Evolutionary conservation across 176 grass and related monocot species (phyloP).

Genomic region (Avena insularis): DNA sequence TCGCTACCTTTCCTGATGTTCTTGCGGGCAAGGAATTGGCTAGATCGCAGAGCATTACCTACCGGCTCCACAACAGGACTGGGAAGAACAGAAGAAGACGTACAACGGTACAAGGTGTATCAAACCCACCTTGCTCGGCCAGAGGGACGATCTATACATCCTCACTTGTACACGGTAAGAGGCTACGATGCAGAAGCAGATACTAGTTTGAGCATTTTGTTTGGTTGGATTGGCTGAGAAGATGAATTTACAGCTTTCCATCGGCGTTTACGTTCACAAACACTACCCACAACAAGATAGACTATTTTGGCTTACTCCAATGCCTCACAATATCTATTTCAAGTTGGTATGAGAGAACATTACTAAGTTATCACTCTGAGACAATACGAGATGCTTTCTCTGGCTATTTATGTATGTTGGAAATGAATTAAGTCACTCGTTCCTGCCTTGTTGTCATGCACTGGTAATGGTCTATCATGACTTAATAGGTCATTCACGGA

Average conservation of each 20-base stretch:
- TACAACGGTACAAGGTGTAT: neutral
- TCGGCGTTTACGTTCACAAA: neutral
- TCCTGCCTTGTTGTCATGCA: neutral
- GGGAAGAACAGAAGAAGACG: too few relatives aligned
- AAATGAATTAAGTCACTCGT: neutral
- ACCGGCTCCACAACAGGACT: neutral
- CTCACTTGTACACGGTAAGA: neutral
- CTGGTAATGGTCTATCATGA: neutral
- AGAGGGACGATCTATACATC: neutral
- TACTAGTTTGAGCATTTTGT: neutral
- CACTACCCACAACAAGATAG: accelerated
- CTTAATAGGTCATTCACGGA: neutral
- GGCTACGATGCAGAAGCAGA: neutral
- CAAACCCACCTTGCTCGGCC: neutral
- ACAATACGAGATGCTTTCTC: neutral
- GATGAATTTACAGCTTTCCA: accelerated
- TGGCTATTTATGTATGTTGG: neutral
- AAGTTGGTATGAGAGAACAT: neutral
- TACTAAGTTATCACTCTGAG: neutral
- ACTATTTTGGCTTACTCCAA: neutral
- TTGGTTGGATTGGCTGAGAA: neutral
- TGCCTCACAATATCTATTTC: neutral
- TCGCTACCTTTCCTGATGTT: neutral
- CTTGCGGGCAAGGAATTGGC: neutral
- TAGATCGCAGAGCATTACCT: neutral